Evolutionary conservation across 305 asterid genomes (phyloP), one percentile per base, ranked within the genome.

Genomic region (Rubia balearica): DNA sequence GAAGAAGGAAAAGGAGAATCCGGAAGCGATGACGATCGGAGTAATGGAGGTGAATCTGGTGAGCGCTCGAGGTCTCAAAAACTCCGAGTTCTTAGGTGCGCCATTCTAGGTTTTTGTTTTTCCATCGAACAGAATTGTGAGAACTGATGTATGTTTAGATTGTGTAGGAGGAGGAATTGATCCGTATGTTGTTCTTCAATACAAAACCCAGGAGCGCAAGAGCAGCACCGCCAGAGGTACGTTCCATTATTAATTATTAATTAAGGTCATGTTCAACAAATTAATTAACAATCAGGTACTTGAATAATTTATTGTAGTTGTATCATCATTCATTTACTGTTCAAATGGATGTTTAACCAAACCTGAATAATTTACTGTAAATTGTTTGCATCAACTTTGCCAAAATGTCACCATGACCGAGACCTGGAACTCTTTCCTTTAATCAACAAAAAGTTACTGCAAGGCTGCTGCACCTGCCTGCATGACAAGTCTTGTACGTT

Each of bases 31-130:
- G 80, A 67, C 76, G 13, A 43, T 72, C 33, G 96, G 97, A 75
- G 71, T 66, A 73, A 74, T 89, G 84, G 90, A 87, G 81, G 96
- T 90, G 72, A 86, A 81, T 22, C 80, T 89, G 76, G 84, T 87
- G 30, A 71, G 73, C 4, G 97, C 92, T 43, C 70, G 80, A 67
- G 85, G 85, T 60, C 95, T 90, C 77, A 82, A 83, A 65, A 75
- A 78, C 77, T 63, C 85, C 5, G 91, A 89, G 63, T 67, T 87
- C 9, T 75, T 85, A 0, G 89, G 96, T 89, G 82, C 21, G 10
- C 33, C 33, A 30, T 30, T 16, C 24, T 53, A 17, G 61, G n/a
- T 17, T 56, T 6, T 21, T 56, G 24, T 19, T 49, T 49, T 49
- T 49, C 56, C 56, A 19, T 7, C 56, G 2, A 49, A 1, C 33